Conservation (phyloP, 2,329 filamentous ascomycete species). For the Trichoderma aggressivum region DNA sequence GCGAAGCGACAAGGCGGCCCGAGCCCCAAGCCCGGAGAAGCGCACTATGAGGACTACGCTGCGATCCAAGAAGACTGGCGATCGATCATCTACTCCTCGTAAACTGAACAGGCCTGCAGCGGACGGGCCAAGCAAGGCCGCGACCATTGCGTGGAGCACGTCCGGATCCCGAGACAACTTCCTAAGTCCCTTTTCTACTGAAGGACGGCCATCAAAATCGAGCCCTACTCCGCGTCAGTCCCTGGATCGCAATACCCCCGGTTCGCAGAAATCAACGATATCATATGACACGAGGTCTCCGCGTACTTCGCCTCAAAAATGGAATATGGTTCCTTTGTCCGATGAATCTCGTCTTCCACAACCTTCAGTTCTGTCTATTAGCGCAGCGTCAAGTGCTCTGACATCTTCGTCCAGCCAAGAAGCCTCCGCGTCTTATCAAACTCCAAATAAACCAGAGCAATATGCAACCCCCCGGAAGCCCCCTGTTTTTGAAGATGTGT, state of each 20-base stretch:
- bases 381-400: constrained; percentile 55
- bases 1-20: constrained; percentile 38
- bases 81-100: constrained; percentile 42
- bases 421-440: not conserved
- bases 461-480: not conserved
- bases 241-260: constrained; percentile 33
- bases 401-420: constrained; percentile 33
- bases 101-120: constrained; percentile 41
- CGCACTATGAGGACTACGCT: constrained; percentile 61
- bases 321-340: constrained; percentile 41
- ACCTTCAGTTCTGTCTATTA: constrained; percentile 50
- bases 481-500: not conserved
- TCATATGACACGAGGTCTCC: constrained; percentile 34
- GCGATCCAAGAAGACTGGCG: constrained; percentile 45
- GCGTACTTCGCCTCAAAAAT: constrained; percentile 29
- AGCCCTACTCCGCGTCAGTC: constrained; percentile 26
- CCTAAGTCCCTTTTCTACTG: constrained; percentile 23
- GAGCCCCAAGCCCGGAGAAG: constrained; percentile 58
- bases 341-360: constrained; percentile 25
- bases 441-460: not conserved
- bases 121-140: constrained; percentile 61
- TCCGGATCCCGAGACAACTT: constrained; percentile 40
- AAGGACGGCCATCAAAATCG: constrained; percentile 25
- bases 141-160: constrained; percentile 59
- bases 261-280: constrained; percentile 49